Evolutionary conservation across 768 basidiomycete species (phyloP).

Genomic region (Russula sp.): DNA sequence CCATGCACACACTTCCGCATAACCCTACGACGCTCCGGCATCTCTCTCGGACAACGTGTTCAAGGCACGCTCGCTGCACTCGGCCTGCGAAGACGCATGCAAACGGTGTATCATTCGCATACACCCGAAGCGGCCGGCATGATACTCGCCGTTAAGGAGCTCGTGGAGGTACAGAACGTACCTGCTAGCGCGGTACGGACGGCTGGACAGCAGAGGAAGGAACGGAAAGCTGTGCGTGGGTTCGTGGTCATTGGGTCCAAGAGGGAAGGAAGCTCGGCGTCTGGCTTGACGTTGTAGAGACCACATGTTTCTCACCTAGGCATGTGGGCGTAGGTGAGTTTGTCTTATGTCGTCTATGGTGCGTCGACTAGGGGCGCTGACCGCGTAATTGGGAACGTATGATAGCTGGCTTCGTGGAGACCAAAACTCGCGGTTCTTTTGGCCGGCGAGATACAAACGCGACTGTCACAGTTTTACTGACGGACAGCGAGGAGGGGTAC

Average conservation of each 20-base stretch:
- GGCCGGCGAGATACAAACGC: background rate
- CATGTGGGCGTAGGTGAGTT: background rate
- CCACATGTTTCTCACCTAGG: background rate
- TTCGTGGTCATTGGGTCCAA: constrained; percentile 53
- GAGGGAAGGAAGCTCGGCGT: background rate
- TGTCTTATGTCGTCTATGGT: too few species aligned
- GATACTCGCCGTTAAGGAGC: constrained; percentile 84
- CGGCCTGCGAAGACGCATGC: constrained; percentile 77
- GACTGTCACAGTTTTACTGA: background rate
- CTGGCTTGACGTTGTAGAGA: background rate
- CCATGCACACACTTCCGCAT: constrained; percentile 81
- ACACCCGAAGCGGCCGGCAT: constrained; percentile 76
- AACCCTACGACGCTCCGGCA: constrained; percentile 83
- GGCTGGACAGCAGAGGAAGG: constrained; percentile 63
- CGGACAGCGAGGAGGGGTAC: background rate
- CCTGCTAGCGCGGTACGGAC: constrained; percentile 61
- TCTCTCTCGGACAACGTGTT: constrained; percentile 70
- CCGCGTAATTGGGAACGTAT: too few species aligned
- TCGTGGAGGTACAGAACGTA: constrained; percentile 87
- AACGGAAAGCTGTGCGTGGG: constrained; percentile 64
- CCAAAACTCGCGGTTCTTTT: background rate
- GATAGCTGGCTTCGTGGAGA: background rate
- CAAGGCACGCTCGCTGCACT: constrained; percentile 77
- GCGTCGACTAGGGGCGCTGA: too few species aligned
- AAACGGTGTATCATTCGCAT: constrained; percentile 80